Percentiles rank a stretch among this genome's conserved stretches.
Evolutionary conservation across 768 basidiomycete species (phyloP).

Genomic region (Pisolithus orientalis): DNA sequence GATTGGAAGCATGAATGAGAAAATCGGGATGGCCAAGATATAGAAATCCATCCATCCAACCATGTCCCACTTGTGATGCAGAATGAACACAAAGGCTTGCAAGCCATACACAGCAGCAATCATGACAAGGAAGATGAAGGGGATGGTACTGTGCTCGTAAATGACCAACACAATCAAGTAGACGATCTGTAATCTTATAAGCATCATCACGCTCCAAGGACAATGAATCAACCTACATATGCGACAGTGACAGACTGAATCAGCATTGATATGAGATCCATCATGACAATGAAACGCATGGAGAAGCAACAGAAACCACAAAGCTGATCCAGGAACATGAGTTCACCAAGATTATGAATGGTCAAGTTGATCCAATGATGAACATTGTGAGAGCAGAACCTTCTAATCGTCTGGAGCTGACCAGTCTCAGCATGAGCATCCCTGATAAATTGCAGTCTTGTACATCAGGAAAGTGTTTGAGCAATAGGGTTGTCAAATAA

Average conservation of each 20-base stretch:
- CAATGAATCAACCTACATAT: constrained; percentile 54
- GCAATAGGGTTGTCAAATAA: constrained; percentile 89
- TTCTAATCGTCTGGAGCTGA: constrained; percentile 96
- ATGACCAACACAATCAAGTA: constrained; percentile 82
- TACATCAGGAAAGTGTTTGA: constrained; percentile 94
- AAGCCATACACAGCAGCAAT: constrained; percentile 92
- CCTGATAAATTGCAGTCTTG: constrained; percentile 93
- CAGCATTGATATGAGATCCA: constrained; percentile 85
- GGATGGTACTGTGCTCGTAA: constrained; percentile 60
- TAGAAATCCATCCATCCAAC: constrained; percentile 97
- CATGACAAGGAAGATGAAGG: constrained; percentile 82
- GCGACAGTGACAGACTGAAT: constrained; percentile 85
- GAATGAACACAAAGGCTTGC: constrained; percentile 85
- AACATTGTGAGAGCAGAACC: constrained; percentile 87
- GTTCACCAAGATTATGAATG: constrained; percentile 91
- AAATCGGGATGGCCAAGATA: constrained; percentile 87
- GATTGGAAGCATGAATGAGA: constrained; percentile 88
- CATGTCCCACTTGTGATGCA: constrained; percentile 98
- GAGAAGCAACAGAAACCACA: constrained; percentile 99
- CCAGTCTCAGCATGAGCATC: constrained; percentile 92
- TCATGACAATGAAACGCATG: constrained; percentile 97
- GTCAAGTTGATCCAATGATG: constrained; percentile 99
- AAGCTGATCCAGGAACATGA: constrained; percentile 85
- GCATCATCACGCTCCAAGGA: neutral
- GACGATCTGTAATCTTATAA: constrained; percentile 50